A percentile compares a stretch with the other conserved stretches of the same genome.
phyloP scores from a whole-genome alignment of 352 stramenopile genomes.

The Globisporangium okanoganense region DNA sequence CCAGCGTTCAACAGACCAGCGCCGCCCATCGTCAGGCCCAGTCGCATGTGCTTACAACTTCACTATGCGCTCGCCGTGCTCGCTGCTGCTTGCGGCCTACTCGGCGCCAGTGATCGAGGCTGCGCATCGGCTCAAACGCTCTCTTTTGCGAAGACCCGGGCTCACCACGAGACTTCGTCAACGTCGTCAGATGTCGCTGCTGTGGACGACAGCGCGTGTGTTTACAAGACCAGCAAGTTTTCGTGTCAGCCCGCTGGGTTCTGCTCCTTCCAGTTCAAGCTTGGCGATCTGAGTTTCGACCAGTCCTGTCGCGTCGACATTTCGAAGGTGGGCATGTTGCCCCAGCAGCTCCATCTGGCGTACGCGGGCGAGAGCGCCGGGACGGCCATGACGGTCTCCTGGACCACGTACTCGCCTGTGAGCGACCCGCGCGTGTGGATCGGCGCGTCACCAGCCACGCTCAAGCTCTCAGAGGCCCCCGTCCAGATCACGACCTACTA shows the following conservation, averaged over 20 bases:
- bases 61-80: neutral
- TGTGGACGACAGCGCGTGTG: slow-evolving; percentile 34
- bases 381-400: slow-evolving; percentile 63
- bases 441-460: slow-evolving; percentile 20
- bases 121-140: neutral
- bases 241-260: slow-evolving; percentile 25
- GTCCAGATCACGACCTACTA: slow-evolving; percentile 42
- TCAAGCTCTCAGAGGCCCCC: slow-evolving; percentile 17
- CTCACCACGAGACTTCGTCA: neutral
- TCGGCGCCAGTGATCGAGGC: neutral
- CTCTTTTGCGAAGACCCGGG: neutral
- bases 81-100: neutral
- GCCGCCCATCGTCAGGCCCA: neutral
- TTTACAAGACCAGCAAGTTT: slow-evolving; percentile 18
- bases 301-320: slow-evolving; percentile 34
- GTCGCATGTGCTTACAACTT: neutral
- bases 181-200: neutral
- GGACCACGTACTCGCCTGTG: slow-evolving; percentile 43
- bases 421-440: slow-evolving; percentile 45
- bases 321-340: slow-evolving; percentile 8
- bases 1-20: too few relatives aligned
- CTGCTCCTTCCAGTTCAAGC: slow-evolving; percentile 35
- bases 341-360: slow-evolving; percentile 57
- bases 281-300: slow-evolving; percentile 34
- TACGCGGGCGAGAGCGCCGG: slow-evolving; percentile 38